Evolutionary conservation across 1,139 yeast species (phyloP).

Genomic region (Hemisphaericaspora lyxosophila): DNA sequence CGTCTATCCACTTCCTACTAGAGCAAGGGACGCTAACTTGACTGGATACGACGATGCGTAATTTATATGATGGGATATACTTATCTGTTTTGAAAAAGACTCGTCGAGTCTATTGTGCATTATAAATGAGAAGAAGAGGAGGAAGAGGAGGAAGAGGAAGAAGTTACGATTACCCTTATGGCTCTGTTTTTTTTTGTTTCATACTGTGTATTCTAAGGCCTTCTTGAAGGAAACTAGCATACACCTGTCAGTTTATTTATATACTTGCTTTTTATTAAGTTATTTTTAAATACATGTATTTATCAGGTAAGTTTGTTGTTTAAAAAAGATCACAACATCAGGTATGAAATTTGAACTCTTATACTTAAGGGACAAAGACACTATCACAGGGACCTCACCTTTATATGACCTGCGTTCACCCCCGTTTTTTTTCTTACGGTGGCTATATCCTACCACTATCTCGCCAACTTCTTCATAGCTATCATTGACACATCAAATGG

Average conservation of each 20-base stretch:
- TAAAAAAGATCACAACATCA: too few species aligned
- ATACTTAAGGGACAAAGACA: too few species aligned
- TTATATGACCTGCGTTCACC: too few species aligned
- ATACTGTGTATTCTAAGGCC: not conserved
- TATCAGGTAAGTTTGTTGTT: not conserved
- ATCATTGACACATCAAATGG: not conserved
- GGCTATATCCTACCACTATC: too few species aligned
- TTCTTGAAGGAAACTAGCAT: not conserved
- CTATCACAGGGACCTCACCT: too few species aligned
- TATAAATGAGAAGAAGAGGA: not conserved
- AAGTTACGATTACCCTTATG: not conserved
- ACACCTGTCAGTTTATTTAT: not conserved
- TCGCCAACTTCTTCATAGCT: too few species aligned
- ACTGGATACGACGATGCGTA: slow-evolving; percentile 54
- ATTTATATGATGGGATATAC: not conserved
- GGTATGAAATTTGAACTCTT: too few species aligned
- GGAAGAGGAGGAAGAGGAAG: not conserved
- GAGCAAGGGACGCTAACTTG: slow-evolving; percentile 51
- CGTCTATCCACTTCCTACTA: slow-evolving; percentile 65
- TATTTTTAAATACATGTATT: slow-evolving; percentile 1
- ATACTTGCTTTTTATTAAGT: slow-evolving; percentile 2
- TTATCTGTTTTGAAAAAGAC: not conserved
- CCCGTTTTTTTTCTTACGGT: too few species aligned
- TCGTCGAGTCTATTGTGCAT: not conserved
- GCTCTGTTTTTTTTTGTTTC: not conserved